Evolutionary conservation across 2,329 filamentous ascomycete genomes (phyloP).

Genomic region (Dothideomycetes sp.): DNA sequence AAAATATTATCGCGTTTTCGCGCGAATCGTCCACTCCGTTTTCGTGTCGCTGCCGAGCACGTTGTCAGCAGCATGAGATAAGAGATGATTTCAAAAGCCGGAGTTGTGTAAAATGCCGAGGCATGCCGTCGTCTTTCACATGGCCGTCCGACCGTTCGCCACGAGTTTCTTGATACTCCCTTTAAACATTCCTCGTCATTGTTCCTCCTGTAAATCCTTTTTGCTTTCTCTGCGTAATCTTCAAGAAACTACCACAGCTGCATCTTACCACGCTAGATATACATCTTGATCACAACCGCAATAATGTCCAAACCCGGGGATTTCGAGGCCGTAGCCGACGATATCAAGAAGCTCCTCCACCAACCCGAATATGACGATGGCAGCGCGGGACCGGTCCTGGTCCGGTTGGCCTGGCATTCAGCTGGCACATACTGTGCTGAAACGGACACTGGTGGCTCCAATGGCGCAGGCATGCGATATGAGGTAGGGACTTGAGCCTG

Average conservation of each 20-base stretch:
- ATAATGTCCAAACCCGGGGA: slow-evolving; percentile 12
- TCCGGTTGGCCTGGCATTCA: slow-evolving; percentile 56
- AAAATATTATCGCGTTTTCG: too few relatives aligned
- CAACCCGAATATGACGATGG: slow-evolving; percentile 55
- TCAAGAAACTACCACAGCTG: too few relatives aligned
- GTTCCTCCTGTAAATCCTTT: too few relatives aligned
- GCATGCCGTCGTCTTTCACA: neutral
- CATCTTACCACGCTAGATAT: too few relatives aligned
- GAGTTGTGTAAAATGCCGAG: too few relatives aligned
- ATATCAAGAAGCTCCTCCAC: slow-evolving; percentile 16
- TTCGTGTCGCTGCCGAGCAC: too few relatives aligned
- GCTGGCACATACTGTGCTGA: slow-evolving; percentile 49
- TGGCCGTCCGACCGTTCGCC: neutral
- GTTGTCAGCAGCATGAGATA: too few relatives aligned
- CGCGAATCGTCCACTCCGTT: neutral
- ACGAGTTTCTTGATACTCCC: neutral
- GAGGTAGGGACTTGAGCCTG: slow-evolving; percentile 24
- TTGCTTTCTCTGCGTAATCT: too few relatives aligned
- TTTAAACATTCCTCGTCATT: neutral
- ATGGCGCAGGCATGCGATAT: slow-evolving; percentile 57
- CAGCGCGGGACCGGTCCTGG: slow-evolving; percentile 51
- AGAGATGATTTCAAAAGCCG: neutral
- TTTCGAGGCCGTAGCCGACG: slow-evolving; percentile 13
- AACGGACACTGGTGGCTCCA: slow-evolving; percentile 51
- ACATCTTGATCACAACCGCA: neutral